Base-by-base conservation (phyloP, 768 basidiomycete genomes). In the Pulveroboletus sp. region DNA sequence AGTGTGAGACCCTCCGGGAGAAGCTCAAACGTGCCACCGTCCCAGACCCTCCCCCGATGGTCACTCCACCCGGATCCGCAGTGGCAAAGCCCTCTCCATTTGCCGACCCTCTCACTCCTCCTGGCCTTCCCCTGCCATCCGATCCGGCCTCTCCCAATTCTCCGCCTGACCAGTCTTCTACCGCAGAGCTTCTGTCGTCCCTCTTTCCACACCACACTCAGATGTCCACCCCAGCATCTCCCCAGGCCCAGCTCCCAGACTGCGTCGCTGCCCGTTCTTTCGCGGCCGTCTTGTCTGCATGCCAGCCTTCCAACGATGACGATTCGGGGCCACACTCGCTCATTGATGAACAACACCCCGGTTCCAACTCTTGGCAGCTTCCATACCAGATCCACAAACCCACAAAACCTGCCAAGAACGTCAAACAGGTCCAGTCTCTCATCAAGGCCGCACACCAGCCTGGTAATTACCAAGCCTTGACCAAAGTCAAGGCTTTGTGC, bases 391-490 rank as follows among this genome's bases (percentile, higher is more conserved):
- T 47, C 32, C 27, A 53, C 20, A 64, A 59, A 34, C 24, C 48
- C 9, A 37, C 43, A 3, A 68, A 67, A 44, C 56, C 58, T 5
- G 67, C 71, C 17, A 72, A 67, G 62, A 71, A 54, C 55, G 58
- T 76, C 29, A 70, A 65, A 10, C 72, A 76, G 31, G 57, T 76
- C 11, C 71, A 74, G 43, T 65, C 70, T 4, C 71, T 76, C 47
- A 75, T 76, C 55, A 65, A 62, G 35, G 68, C 67, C 11, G 75
- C 75, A 16, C 73, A 74, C 48, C 70, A 73, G 55, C 72, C 72
- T 1, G 70, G 72, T 0, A 75, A 74, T 43, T 67, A 72, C 6
- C 70, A 65, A 35, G 68, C 69, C 27, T 63, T 76, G 44, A 60
- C 65, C 30, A 73, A 66, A 52, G 69, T 76, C 54, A 76, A 76